These are phyloP conservation scores for Aspergillus sp. DNA, from an alignment of 2,329 filamentous ascomycete species.

Conservation along the genomic window DNA sequence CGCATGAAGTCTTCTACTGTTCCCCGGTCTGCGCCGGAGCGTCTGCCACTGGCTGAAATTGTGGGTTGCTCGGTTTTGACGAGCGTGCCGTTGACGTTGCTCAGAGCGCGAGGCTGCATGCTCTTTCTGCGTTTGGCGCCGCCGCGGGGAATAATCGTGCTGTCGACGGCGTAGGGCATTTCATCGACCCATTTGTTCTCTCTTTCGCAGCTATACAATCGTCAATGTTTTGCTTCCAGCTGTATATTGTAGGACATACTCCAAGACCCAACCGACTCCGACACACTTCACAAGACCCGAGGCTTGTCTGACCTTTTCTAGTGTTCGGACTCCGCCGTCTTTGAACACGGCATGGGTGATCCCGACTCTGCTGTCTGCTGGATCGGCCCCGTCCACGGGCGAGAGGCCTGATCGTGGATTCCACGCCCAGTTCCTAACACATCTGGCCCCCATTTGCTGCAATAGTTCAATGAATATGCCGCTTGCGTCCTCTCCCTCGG, in stretches of 20 bases:
- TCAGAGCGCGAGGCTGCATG: constrained; percentile 65
- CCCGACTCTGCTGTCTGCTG: constrained; percentile 47
- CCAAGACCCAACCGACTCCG: constrained; percentile 78
- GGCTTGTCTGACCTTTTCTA: constrained; percentile 68
- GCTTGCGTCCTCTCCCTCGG: constrained; percentile 70
- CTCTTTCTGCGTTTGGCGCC: constrained; percentile 65
- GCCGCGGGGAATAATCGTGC: constrained; percentile 57
- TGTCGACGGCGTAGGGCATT: constrained; percentile 58
- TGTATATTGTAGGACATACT: constrained; percentile 51
- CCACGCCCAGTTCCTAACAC: constrained; percentile 68
- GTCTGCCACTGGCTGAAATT: constrained; percentile 18
- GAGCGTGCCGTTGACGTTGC: constrained; percentile 59
- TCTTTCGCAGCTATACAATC: constrained; percentile 57
- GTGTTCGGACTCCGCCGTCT: constrained; percentile 68
- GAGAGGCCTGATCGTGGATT: constrained; percentile 45
- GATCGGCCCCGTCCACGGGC: constrained; percentile 22
- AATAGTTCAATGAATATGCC: constrained; percentile 73
- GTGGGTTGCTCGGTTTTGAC: constrained; percentile 29
- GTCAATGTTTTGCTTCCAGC: too few relatives aligned
- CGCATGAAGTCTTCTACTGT: constrained; percentile 26
- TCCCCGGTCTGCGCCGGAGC: constrained; percentile 19
- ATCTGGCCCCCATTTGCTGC: constrained; percentile 70
- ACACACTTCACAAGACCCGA: constrained; percentile 73
- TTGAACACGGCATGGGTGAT: constrained; percentile 89
- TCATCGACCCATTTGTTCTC: constrained; percentile 71